Evolutionary conservation across 1,284 basidiomycete species (phyloP).

Genomic region (Cutaneotrichosporon cutaneum): DNA sequence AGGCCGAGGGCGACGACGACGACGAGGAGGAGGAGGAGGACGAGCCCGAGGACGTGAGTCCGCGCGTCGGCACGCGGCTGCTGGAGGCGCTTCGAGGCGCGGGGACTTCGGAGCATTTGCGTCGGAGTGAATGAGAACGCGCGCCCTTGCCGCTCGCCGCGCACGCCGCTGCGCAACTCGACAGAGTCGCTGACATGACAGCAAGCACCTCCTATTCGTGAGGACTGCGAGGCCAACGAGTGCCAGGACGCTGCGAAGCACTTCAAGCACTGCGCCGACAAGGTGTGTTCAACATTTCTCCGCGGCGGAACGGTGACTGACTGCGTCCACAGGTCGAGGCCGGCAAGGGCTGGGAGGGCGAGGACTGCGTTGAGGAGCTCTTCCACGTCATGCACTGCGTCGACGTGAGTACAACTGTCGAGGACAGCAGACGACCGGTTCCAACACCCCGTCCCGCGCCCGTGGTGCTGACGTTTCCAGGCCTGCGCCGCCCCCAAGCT

Average conservation of each 20-base stretch:
- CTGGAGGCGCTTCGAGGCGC: too few relatives aligned
- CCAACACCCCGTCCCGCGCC: background rate
- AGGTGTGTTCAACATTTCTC: constrained; percentile 55
- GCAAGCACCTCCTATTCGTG: constrained; percentile 64
- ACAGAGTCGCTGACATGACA: constrained; percentile 5
- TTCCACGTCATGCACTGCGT: constrained; percentile 74
- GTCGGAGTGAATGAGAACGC: background rate
- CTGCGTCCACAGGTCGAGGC: constrained; percentile 50
- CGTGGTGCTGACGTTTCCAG: constrained; percentile 49
- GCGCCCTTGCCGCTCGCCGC: background rate
- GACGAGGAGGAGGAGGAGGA: constrained; percentile 54
- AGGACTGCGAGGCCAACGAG: constrained; percentile 70
- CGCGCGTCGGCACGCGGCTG: background rate
- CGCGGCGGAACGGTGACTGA: background rate
- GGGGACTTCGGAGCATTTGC: background rate
- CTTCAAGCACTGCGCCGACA: constrained; percentile 87
- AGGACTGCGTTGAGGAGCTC: constrained; percentile 84
- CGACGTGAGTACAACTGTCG: constrained; percentile 61
- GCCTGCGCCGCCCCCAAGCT: constrained; percentile 76
- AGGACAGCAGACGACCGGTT: background rate
- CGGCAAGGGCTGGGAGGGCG: constrained; percentile 78
- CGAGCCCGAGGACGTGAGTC: constrained; percentile 77
- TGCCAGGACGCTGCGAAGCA: constrained; percentile 74
- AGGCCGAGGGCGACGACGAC: constrained; percentile 49
- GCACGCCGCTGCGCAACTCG: background rate